Evolutionary conservation across 495 filamentous ascomycete genomes (phyloP).

Genomic region (Amorphotheca resinae): DNA sequence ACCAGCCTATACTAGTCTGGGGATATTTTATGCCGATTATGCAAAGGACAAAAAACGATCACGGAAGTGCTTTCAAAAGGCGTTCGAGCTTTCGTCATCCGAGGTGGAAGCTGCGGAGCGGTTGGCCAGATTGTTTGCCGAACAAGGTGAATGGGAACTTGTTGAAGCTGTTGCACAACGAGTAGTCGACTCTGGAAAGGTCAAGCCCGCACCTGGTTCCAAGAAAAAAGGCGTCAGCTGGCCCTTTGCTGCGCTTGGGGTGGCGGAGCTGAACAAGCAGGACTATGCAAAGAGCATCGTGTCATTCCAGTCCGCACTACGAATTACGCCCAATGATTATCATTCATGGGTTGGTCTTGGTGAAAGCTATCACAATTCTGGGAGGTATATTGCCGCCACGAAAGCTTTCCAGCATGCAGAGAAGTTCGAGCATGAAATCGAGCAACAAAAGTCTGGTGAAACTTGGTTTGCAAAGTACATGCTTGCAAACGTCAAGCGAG

Average conservation of each 20-base stretch:
- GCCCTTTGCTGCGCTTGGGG: conserved; percentile 90
- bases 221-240: conserved; percentile 86
- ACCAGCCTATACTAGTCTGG: conserved; percentile 84
- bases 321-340: conserved; percentile 74
- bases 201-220: conserved; percentile 76
- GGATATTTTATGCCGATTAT: conserved; percentile 92
- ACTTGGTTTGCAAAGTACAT: conserved; percentile 95
- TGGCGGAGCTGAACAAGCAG: conserved; percentile 92
- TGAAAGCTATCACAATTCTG: conserved; percentile 90
- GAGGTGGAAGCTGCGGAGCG: conserved; percentile 84
- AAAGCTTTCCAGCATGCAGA: conserved; percentile 80
- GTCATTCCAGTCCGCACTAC: conserved; percentile 82
- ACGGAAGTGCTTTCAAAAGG: conserved; percentile 88
- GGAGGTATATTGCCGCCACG: conserved; percentile 81
- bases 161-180: conserved; percentile 86
- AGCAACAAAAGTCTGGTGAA: conserved; percentile 35
- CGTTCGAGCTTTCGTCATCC: conserved; percentile 80
- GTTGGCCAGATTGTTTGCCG: conserved; percentile 71
- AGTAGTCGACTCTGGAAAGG: conserved; percentile 85
- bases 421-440: conserved; percentile 44
- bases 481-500: conserved; percentile 87
- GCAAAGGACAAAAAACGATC: conserved; percentile 73
- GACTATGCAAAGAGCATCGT: conserved; percentile 78
- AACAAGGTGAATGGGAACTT: conserved; percentile 87
- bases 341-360: conserved; percentile 93